Evolutionary conservation across 805 yeast species (phyloP), one percentile per base, ranked within the genome.

Genomic region (Lipomyces sp.): DNA sequence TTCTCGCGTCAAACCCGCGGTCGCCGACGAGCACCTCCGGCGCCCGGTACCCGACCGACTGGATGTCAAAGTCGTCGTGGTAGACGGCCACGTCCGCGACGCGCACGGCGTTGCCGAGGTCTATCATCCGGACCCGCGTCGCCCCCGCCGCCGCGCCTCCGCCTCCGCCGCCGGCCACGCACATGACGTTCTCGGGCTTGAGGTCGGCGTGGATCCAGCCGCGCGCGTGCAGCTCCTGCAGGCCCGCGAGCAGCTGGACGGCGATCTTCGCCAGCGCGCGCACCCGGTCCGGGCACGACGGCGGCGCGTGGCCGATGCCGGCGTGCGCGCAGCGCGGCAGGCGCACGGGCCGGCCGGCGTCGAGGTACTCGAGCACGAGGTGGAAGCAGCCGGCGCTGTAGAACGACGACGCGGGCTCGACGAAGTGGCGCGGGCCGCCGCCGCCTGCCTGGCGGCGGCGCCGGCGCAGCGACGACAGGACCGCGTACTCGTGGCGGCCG

Each of bases 11-110:
- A 29, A 61, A 61, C 3, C 45, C 45, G 13, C 42, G 24, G 35
- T 60, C 64, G 22, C 64, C 64, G 3, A 58, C 51, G 11, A 60
- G 22, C 4, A 61, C 62, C 39, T 61, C 64, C 8, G 64, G 64
- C 3, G 64, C 64, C 2, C 64, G 49, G 37, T 61, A 61, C 4
- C 58, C 62, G 5, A 48, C 42, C 16, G 55, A 45, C 39, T 61
- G 64, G 26, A 61, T 43, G 13, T 59, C 58, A 53, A 59, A 61
- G 45, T 57, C 55, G 23, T 51, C 62, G 26, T 48, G 49, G 37
- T 61, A 61, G 13, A 31, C 39, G 21, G 36, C 16, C n/a, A 51
- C 33, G n/a, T 50, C 51, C 10, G 32, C 16, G 5, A 47, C 31
- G 4, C 43, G 37, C 2, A 42, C 39, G 2, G 64, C 57, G 43